Evolutionary conservation across 164 flowering plant genomes (phyloP), one percentile per base, ranked within the genome.

Genomic region (Magnolia changhungtana): DNA sequence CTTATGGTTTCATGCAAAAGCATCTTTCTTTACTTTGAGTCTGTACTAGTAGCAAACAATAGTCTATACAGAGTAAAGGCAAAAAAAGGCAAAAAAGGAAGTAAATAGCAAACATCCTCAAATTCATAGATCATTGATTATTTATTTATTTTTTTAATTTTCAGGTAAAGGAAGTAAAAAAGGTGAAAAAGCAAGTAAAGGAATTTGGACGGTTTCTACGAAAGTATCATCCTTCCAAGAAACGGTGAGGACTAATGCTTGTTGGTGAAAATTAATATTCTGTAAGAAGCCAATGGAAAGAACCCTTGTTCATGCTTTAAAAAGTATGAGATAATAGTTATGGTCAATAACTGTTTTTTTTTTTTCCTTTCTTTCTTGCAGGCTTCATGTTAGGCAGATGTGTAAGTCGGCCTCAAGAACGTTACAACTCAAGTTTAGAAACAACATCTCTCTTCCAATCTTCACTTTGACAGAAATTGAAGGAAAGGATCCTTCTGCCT

Each of bases 391-490:
- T 31, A 84, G 86, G 69, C 89, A 87, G 55, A 72, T 78, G 31
- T 69, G 83, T 74, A 77, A 84, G 69, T 79, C 85, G 21, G 85
- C 82, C 16, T 80, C 88, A 72, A 87, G 90, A 76, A 87, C 82
- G 84, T 81, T 95, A 77, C 87, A 86, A 51, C 84, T 95, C 6
- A 82, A 84, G 82, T 93, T 95, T 79, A 63, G 74, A 24, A 87
- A 76, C 77, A 83, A 74, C 55, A 83, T 90, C 27, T 90, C 89
- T 78, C 91, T 89, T 78, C 95, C 96, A 0, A 85, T 95, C 23
- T 91, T 91, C 75, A 91, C 98, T 72, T 92, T 93, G 49, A 81
- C 90, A 59, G 89, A 83, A 83, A 87, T 95, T 76, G 91, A 91
- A 83, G 98, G 90, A 77, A 92, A 88, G 73, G 90, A 87, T 8